phyloP scores from a whole-genome alignment of 1,284 basidiomycete genomes.

The Microbotryum silenes-acaulis region DNA sequence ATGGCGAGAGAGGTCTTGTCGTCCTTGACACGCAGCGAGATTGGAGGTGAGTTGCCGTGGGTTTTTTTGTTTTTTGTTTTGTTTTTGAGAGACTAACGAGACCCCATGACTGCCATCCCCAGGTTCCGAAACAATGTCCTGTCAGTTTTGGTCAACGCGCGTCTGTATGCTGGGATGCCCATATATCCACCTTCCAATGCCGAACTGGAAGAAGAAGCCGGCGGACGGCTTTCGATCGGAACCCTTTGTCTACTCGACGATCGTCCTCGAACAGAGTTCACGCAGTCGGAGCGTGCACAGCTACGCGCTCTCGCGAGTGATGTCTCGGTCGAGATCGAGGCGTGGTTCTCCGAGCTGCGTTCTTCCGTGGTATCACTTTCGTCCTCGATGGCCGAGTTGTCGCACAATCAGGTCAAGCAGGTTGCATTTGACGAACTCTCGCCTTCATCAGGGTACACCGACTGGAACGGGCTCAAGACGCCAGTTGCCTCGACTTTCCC shows the following conservation, averaged over 20 bases:
- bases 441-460: no score
- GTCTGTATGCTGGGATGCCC: not conserved
- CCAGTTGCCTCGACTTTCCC: no score
- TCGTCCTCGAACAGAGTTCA: slow-evolving; percentile 32
- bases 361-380: no score
- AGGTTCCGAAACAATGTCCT: slow-evolving; percentile 3
- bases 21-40: slow-evolving; percentile 2
- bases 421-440: no score
- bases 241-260: slow-evolving; percentile 6
- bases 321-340: slow-evolving; percentile 17
- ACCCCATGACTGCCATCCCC: no score
- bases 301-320: slow-evolving; percentile 20
- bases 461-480: no score
- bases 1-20: slow-evolving; percentile 1
- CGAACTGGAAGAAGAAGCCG: not conserved
- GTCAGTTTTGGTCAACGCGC: not conserved
- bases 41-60: not conserved
- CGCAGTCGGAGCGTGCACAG: slow-evolving; percentile 31
- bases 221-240: not conserved
- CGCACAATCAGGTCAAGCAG: no score
- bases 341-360: slow-evolving; percentile 15
- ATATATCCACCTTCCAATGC: not conserved
- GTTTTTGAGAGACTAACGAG: no score
- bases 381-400: no score
- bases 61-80: no score